Evolutionary conservation across 495 filamentous ascomycete genomes (phyloP).

Genomic region (Lasiosphaeria ovina): DNA sequence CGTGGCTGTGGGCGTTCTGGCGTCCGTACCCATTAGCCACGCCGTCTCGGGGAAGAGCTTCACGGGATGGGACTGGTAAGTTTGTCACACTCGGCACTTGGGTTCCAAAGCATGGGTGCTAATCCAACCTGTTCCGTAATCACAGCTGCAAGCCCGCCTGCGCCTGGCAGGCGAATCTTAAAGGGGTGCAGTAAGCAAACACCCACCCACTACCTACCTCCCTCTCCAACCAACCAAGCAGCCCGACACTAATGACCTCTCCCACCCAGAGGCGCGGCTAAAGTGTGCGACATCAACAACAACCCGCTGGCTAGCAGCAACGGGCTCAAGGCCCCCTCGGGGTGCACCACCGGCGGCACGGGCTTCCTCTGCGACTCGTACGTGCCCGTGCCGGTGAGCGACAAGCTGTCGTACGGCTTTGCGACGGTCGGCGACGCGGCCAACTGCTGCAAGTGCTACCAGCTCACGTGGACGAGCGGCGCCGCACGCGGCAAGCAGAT

Average conservation of each 20-base stretch:
- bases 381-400: slow-evolving; percentile 8
- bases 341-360: slow-evolving; percentile 5
- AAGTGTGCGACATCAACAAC: slow-evolving; percentile 21
- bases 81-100: not conserved
- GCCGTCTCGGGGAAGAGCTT: slow-evolving; percentile 17
- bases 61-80: slow-evolving; percentile 23
- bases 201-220: not conserved
- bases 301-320: slow-evolving; percentile 4
- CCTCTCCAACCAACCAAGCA: not conserved
- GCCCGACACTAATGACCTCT: not conserved
- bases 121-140: not conserved
- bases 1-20: not conserved
- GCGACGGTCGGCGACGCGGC: slow-evolving; percentile 11
- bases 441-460: slow-evolving; percentile 24
- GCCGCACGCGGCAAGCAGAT: slow-evolving; percentile 15
- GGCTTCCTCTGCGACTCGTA: slow-evolving; percentile 14
- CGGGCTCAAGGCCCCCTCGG: slow-evolving; percentile 8
- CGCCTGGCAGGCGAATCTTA: slow-evolving; percentile 15
- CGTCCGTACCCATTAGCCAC: slow-evolving; percentile 4
- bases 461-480: slow-evolving; percentile 19
- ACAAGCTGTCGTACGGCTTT: slow-evolving; percentile 17
- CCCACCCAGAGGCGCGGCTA: slow-evolving; percentile 9
- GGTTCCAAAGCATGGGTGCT: not conserved
- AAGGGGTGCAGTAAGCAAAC: slow-evolving; percentile 3
- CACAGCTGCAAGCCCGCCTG: slow-evolving; percentile 20